Evolutionary conservation across 192 early-diverging fungal genomes (phyloP).

Genomic region (Backusella sp.): DNA sequence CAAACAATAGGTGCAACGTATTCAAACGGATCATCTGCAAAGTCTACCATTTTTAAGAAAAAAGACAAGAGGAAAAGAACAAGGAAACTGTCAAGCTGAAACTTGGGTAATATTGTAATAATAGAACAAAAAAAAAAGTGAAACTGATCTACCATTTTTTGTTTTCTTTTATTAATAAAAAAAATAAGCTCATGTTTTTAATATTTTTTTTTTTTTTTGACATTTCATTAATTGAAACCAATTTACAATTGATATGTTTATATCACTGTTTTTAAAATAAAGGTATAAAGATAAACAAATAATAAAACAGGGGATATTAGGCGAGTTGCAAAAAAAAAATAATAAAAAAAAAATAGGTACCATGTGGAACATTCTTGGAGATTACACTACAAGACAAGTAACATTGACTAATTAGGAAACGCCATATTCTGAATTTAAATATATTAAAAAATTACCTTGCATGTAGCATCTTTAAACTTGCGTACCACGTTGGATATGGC

Average conservation of each 20-base stretch:
- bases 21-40: conserved; percentile 29
- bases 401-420: no score
- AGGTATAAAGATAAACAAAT: not conserved
- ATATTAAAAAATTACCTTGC: no score
- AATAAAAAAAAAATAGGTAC: no score
- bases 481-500: not conserved
- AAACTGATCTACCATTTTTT: not conserved
- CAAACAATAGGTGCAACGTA: conserved; percentile 43
- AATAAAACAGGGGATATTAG: not conserved
- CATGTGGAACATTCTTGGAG: not conserved
- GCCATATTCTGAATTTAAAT: no score
- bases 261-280: not conserved
- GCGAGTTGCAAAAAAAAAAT: not conserved
- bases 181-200: not conserved
- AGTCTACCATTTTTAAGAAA: not conserved
- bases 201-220: not conserved
- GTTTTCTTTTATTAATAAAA: not conserved
- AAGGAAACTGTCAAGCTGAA: not conserved
- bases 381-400: no score
- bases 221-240: not conserved
- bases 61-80: not conserved
- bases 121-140: not conserved
- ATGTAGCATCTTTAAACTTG: not conserved
- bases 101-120: not conserved
- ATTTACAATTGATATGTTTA: not conserved